These are phyloP conservation scores for Trichophyton benhamiae DNA, from an alignment of 2,329 filamentous ascomycete species.

Conservation along the genomic window DNA sequence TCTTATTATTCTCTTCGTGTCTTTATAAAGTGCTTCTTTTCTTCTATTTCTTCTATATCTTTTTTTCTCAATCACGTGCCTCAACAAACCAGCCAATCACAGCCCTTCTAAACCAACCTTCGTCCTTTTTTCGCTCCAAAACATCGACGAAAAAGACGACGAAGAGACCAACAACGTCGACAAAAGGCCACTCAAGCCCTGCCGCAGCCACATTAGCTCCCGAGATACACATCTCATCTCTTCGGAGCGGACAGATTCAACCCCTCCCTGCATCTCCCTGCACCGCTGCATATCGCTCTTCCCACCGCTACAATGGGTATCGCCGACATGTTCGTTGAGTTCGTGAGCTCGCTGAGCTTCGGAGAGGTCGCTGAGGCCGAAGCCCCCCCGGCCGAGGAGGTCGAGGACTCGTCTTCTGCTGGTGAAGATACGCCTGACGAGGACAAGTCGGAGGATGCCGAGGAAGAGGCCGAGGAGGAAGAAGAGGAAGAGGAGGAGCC, in stretches of 20 bases:
- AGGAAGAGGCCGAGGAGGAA: constrained; percentile 44
- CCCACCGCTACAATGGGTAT: constrained; percentile 43
- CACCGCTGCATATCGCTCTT: not conserved
- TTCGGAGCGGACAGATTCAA: not conserved
- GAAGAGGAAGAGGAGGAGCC: constrained; percentile 64
- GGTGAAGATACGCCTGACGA: constrained; percentile 17
- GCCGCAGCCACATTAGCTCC: too few relatives aligned
- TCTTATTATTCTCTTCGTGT: not conserved
- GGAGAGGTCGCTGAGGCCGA: constrained; percentile 47
- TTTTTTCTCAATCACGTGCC: not conserved
- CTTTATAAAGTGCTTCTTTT: not conserved
- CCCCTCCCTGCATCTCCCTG: not conserved
- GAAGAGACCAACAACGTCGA: not conserved
- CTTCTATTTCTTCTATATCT: not conserved
- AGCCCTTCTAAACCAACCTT: not conserved
- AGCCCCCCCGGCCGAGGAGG: constrained; percentile 40
- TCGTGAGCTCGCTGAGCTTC: constrained; percentile 53
- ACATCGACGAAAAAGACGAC: not conserved
- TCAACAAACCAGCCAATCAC: not conserved
- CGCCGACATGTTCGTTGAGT: constrained; percentile 52
- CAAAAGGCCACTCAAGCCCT: not conserved
- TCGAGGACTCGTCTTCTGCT: constrained; percentile 22
- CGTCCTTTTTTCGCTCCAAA: constrained; percentile 2
- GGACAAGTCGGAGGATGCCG: constrained; percentile 24
- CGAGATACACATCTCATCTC: not conserved